Evolutionary conservation across 1,139 yeast species (phyloP).

Genomic region (Suzukiozyma palmioleophila): DNA sequence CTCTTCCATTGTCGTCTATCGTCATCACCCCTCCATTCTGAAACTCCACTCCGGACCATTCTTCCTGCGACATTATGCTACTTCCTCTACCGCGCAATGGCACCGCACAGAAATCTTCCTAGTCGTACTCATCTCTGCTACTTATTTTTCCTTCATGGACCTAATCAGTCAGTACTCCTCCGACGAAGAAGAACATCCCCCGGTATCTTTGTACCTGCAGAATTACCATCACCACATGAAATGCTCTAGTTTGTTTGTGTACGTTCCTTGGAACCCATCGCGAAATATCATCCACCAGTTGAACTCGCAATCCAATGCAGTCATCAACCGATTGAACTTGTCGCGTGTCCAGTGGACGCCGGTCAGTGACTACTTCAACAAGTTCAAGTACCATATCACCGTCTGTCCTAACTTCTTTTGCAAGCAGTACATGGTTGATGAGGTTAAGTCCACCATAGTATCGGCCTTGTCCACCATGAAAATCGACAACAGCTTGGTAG

Average conservation of each 20-base stretch:
- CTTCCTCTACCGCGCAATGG: too few species aligned
- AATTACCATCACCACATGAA: slow-evolving; percentile 2
- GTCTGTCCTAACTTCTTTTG: not conserved
- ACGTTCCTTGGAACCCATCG: slow-evolving; percentile 9
- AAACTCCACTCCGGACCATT: too few species aligned
- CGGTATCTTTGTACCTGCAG: not conserved
- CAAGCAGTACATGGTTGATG: not conserved
- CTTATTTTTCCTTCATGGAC: slow-evolving; percentile 6
- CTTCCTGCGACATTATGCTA: too few species aligned
- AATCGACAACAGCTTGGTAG: not conserved
- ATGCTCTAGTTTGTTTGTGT: slow-evolving; percentile 5
- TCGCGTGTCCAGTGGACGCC: slow-evolving; percentile 6
- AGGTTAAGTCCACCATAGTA: not conserved
- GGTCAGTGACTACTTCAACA: not conserved
- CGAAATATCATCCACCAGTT: not conserved
- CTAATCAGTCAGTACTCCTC: slow-evolving; percentile 10
- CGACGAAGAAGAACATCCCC: slow-evolving; percentile 2
- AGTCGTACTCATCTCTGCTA: too few species aligned
- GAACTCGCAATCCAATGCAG: not conserved
- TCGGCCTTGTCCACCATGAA: not conserved
- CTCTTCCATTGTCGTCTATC: too few species aligned
- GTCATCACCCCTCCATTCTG: too few species aligned
- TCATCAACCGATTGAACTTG: slow-evolving; percentile 6
- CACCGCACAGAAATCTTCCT: too few species aligned
- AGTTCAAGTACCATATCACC: slow-evolving; percentile 8